Evolutionary conservation across 2,329 filamentous ascomycete genomes (phyloP).

Genomic region (Volutella citrinella): DNA sequence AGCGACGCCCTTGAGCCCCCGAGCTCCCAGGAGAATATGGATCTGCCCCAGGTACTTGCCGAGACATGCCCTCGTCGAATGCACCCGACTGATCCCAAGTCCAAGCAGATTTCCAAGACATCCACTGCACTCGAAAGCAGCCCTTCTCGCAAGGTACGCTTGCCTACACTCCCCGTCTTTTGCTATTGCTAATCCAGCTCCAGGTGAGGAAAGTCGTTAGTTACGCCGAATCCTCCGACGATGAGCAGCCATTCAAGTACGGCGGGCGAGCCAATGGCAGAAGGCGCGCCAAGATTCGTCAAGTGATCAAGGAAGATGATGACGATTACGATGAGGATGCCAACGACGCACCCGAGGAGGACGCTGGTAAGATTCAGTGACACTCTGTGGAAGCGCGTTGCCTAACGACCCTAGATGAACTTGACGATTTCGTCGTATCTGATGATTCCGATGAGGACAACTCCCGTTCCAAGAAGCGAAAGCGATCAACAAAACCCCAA

Average conservation of each 20-base stretch:
- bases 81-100: constrained; percentile 33
- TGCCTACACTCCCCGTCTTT: not conserved
- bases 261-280: constrained; percentile 37
- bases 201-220: constrained; percentile 60
- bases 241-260: constrained; percentile 66
- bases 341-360: constrained; percentile 57
- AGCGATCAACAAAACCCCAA: constrained; percentile 56
- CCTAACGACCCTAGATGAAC: constrained; percentile 53
- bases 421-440: constrained; percentile 83
- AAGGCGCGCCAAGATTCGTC: constrained; percentile 47
- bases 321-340: constrained; percentile 73
- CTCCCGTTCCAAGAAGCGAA: constrained; percentile 67
- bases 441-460: constrained; percentile 75
- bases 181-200: constrained; percentile 1
- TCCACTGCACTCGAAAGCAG: constrained; percentile 49
- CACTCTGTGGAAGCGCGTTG: too few species aligned
- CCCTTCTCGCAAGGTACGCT: constrained; percentile 71
- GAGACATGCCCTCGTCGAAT: constrained; percentile 4
- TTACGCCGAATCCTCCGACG: constrained; percentile 83
- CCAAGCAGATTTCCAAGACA: constrained; percentile 38
- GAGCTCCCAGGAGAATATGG: constrained; percentile 66
- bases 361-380: constrained; percentile 55
- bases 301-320: constrained; percentile 62
- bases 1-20: constrained; percentile 69
- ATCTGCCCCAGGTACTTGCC: constrained; percentile 23